Evolutionary conservation across 129 eudicot species (phyloP).

Genomic region (Logfia minima): DNA sequence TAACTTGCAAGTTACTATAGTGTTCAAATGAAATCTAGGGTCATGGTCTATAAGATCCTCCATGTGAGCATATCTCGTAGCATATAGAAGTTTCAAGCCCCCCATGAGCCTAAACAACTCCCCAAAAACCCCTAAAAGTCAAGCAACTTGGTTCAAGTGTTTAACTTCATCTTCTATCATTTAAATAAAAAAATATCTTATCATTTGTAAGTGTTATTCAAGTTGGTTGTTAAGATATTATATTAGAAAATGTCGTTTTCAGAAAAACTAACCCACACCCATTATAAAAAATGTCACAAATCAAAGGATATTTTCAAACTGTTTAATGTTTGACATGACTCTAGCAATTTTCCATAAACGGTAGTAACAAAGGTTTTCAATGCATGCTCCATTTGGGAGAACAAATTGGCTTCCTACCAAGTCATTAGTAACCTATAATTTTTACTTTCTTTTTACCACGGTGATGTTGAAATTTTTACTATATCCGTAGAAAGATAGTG

Average conservation of each 20-base stretch:
- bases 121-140: conserved; percentile 29
- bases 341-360: background rate
- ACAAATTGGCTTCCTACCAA: background rate
- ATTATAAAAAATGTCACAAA: background rate
- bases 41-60: conserved; percentile 40
- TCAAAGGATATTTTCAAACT: background rate
- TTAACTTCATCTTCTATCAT: background rate
- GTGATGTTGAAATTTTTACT: background rate
- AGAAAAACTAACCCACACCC: background rate
- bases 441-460: background rate
- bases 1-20: conserved; percentile 11
- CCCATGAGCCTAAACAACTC: conserved; percentile 25
- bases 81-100: conserved; percentile 15
- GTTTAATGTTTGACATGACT: background rate
- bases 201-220: conserved; percentile 2
- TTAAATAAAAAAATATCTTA: background rate
- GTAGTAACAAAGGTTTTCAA: conserved; percentile 2
- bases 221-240: conserved; percentile 1
- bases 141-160: conserved; percentile 32
- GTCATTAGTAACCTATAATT: background rate
- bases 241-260: conserved; percentile 9
- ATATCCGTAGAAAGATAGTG: background rate
- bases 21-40: conserved; percentile 37
- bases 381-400: background rate
- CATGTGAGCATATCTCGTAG: conserved; percentile 41